Evolutionary conservation across 768 basidiomycete species (phyloP).

Genomic region (Tubosaeta sp.): DNA sequence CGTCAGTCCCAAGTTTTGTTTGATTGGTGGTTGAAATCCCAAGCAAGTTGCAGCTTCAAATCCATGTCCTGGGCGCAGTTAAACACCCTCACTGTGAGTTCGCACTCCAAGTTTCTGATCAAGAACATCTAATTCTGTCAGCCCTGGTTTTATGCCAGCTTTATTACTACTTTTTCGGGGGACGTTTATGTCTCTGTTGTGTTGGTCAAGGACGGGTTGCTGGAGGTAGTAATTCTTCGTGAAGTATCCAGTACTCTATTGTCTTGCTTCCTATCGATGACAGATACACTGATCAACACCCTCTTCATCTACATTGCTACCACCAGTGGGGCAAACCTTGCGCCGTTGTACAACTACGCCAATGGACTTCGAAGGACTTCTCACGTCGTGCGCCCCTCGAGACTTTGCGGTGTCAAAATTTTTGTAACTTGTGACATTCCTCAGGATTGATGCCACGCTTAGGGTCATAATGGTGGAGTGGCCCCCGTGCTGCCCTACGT

Average conservation of each 20-base stretch:
- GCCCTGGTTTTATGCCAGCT: slow-evolving; percentile 50
- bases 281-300: slow-evolving; percentile 45
- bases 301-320: slow-evolving; percentile 53
- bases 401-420: not conserved
- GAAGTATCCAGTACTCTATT: not conserved
- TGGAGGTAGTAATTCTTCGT: slow-evolving; percentile 30
- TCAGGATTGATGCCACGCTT: slow-evolving; percentile 43
- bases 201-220: slow-evolving; percentile 52
- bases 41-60: not conserved
- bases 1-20: not conserved
- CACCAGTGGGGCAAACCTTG: slow-evolving; percentile 38
- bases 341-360: slow-evolving; percentile 1
- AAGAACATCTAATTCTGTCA: slow-evolving; percentile 18
- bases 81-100: not conserved
- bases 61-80: not conserved
- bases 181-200: slow-evolving; percentile 49
- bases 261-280: slow-evolving; percentile 30
- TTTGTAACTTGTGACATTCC: not conserved
- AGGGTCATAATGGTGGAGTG: slow-evolving; percentile 38
- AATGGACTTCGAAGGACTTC: slow-evolving; percentile 29
- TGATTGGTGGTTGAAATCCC: no score
- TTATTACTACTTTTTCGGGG: slow-evolving; percentile 45
- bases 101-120: not conserved
- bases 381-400: slow-evolving; percentile 32
- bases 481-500: no score